Evolutionary conservation across 306 rosid species (phyloP).

Genomic region (Corylus americana): DNA sequence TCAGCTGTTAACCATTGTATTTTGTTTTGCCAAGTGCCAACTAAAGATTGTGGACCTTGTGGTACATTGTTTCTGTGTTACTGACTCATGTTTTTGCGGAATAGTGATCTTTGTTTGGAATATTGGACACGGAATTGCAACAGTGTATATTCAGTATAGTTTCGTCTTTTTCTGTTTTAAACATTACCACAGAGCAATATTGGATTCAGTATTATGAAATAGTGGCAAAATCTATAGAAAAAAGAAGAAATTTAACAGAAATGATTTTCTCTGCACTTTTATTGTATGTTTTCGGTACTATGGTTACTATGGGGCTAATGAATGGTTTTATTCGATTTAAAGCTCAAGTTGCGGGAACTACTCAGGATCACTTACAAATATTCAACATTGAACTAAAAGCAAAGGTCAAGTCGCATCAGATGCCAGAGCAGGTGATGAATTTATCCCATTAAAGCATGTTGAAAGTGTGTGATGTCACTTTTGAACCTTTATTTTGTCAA

Average conservation of each 20-base stretch:
- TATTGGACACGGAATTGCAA: background rate
- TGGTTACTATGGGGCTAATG: conserved; percentile 3
- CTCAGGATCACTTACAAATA: conserved; percentile 85
- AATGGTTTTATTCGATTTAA: conserved; percentile 19
- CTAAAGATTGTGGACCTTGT: background rate
- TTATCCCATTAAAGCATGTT: conserved; percentile 13
- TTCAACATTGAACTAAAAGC: conserved; percentile 70
- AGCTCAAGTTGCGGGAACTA: conserved; percentile 81
- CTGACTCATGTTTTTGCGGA: background rate
- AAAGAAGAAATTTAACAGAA: too few relatives aligned
- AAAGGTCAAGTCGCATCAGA: conserved; percentile 77
- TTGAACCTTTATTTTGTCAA: background rate
- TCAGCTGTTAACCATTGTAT: background rate
- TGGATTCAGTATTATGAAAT: background rate
- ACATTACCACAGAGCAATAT: background rate
- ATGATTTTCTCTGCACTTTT: too few relatives aligned
- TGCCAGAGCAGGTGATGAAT: conserved; percentile 68
- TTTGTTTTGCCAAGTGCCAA: background rate
- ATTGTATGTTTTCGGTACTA: background rate
- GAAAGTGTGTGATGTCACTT: background rate
- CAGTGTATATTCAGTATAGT: too few relatives aligned
- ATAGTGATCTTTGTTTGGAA: background rate
- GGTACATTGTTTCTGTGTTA: background rate
- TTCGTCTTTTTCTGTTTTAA: background rate
- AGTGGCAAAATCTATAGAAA: background rate